Percentiles rank a stretch among this genome's conserved stretches.
phyloP scores from a whole-genome alignment of 768 basidiomycete species.

The Albatrellus ellisii region DNA sequence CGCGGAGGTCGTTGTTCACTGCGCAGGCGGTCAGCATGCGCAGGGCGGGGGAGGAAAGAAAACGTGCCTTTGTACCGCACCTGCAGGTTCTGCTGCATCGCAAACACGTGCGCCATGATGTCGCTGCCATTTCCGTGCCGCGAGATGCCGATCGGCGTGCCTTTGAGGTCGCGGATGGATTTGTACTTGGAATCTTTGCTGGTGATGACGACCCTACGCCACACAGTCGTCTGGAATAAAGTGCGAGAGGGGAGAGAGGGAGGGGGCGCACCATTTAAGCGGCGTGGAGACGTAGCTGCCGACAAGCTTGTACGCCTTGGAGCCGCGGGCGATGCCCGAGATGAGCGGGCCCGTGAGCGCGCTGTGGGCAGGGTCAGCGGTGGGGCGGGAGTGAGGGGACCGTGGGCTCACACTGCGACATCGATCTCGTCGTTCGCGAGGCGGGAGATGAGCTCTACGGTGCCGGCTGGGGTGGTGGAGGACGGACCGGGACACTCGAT shows the following conservation, averaged over 20 bases:
- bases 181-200: slow-evolving; percentile 64
- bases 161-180: slow-evolving; percentile 59
- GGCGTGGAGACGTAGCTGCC: slow-evolving; percentile 88
- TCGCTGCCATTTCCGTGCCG: slow-evolving; percentile 82
- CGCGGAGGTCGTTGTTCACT: slow-evolving; percentile 77
- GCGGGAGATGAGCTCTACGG: slow-evolving; percentile 70
- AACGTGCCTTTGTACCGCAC: slow-evolving; percentile 58
- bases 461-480: slow-evolving; percentile 43
- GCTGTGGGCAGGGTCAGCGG: slow-evolving; percentile 23
- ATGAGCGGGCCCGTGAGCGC: slow-evolving; percentile 87
- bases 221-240: background rate
- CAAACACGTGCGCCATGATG: slow-evolving; percentile 95
- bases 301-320: slow-evolving; percentile 77
- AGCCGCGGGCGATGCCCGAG: slow-evolving; percentile 86
- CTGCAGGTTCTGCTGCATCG: slow-evolving; percentile 75
- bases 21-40: background rate
- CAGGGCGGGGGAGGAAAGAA: background rate
- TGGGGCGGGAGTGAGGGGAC: background rate
- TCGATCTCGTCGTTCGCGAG: slow-evolving; percentile 70
- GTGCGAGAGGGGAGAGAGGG: background rate
- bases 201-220: slow-evolving; percentile 82
- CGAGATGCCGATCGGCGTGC: slow-evolving; percentile 81
- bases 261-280: slow-evolving; percentile 55
- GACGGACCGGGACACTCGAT: slow-evolving; percentile 78
- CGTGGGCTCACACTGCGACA: slow-evolving; percentile 52